Conservation (phyloP, 306 rosid genomes). For the Dryas octopetala region DNA sequence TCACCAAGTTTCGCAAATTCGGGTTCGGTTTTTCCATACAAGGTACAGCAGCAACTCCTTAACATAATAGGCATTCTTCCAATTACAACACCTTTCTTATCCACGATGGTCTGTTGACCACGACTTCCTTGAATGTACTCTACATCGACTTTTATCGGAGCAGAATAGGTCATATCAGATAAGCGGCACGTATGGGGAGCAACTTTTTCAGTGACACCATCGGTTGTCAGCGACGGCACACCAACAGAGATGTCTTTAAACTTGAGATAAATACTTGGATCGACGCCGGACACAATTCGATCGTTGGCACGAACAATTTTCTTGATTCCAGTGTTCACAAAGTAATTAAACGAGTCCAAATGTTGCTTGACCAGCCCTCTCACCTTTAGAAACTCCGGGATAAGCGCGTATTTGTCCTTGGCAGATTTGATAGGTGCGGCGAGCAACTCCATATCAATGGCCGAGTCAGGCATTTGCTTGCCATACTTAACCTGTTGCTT, state of each 20-base stretch:
- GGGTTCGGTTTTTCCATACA: slow-evolving; percentile 69
- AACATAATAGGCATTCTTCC: slow-evolving; percentile 94
- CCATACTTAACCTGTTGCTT: slow-evolving; percentile 10
- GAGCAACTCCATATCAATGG: slow-evolving; percentile 57
- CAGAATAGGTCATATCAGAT: slow-evolving; percentile 78
- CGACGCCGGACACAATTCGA: slow-evolving; percentile 31
- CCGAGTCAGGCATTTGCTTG: slow-evolving; percentile 22
- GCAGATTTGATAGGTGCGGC: slow-evolving; percentile 78
- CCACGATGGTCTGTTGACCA: slow-evolving; percentile 25
- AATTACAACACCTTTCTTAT: slow-evolving; percentile 46
- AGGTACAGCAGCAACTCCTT: slow-evolving; percentile 71
- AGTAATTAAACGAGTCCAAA: slow-evolving; percentile 88
- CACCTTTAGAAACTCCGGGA: slow-evolving; percentile 86
- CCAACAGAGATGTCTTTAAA: slow-evolving; percentile 64
- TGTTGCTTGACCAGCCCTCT: slow-evolving; percentile 94
- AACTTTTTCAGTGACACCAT: slow-evolving; percentile 47
- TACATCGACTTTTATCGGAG: slow-evolving; percentile 65
- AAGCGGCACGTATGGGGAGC: slow-evolving; percentile 78
- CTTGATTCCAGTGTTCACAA: slow-evolving; percentile 62
- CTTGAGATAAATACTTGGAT: slow-evolving; percentile 54
- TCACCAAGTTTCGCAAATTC: slow-evolving; percentile 93
- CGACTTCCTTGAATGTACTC: slow-evolving; percentile 57
- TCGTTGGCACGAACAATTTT: slow-evolving; percentile 76
- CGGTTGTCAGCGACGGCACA: slow-evolving; percentile 47
- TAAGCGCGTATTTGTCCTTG: slow-evolving; percentile 76